phyloP scores from a whole-genome alignment of 192 early-diverging fungal genomes.

The Coemansia sp. region DNA sequence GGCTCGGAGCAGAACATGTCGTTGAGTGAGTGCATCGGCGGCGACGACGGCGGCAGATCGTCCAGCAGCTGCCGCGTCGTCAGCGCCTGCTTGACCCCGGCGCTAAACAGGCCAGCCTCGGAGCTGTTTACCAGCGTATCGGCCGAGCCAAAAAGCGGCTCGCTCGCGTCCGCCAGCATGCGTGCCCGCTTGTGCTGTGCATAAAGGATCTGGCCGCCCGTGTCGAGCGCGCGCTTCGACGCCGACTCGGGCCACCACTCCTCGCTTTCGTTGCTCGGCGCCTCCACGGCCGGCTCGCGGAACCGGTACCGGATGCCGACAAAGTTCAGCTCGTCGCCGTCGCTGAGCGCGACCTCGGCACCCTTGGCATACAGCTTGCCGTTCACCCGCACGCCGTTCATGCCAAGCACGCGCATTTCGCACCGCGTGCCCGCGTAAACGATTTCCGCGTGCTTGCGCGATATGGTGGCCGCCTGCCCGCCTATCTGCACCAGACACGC shows the following conservation, averaged over 20 bases:
- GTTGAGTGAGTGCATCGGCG: slow-evolving; percentile 20
- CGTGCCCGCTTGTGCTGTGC: slow-evolving; percentile 21
- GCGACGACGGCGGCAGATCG: slow-evolving; percentile 44
- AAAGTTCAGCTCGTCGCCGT: slow-evolving; percentile 50
- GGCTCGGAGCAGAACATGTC: slow-evolving; percentile 10
- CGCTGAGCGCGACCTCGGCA: slow-evolving; percentile 17
- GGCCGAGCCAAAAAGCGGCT: slow-evolving; percentile 22
- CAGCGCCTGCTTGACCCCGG: slow-evolving; percentile 1
- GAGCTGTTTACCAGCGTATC: slow-evolving; percentile 45
- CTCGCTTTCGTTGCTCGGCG: slow-evolving; percentile 1
- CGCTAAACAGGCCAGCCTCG: slow-evolving; percentile 9
- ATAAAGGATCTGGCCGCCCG: background rate
- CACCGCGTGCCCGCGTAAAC: slow-evolving; percentile 12
- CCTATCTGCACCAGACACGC: slow-evolving; percentile 40
- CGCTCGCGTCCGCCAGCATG: slow-evolving; percentile 9
- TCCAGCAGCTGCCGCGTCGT: slow-evolving; percentile 30
- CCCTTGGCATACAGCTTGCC: slow-evolving; percentile 24
- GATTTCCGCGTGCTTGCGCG: slow-evolving; percentile 44
- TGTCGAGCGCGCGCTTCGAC: slow-evolving; percentile 21
- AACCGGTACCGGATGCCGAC: slow-evolving; percentile 51
- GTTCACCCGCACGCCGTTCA: slow-evolving; percentile 53
- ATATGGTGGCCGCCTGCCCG: slow-evolving; percentile 36
- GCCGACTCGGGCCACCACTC: slow-evolving; percentile 45
- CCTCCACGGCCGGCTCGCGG: slow-evolving; percentile 2
- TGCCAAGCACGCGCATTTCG: slow-evolving; percentile 32